phyloP scores from a whole-genome alignment of 805 yeast genomes.

The Candida ortonii region DNA sequence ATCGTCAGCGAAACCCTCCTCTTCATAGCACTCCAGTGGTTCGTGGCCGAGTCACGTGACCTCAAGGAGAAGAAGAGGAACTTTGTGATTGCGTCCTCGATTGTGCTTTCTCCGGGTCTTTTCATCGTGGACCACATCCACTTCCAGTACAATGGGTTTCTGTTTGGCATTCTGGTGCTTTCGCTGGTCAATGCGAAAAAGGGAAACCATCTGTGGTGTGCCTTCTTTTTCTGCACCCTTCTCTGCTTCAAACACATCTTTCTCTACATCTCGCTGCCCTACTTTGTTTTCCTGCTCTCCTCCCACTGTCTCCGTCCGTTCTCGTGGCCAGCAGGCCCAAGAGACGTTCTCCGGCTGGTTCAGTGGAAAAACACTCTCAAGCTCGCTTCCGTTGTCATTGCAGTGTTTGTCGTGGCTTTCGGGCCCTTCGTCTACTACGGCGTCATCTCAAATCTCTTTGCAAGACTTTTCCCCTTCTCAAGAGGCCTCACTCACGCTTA shows the following conservation, averaged over 20 bases:
- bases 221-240: constrained; percentile 66
- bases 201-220: constrained; percentile 56
- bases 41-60: constrained; percentile 46
- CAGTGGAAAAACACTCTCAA: constrained; percentile 59
- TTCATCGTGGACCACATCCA: constrained; percentile 92
- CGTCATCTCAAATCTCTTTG: constrained; percentile 60
- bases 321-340: constrained; percentile 26
- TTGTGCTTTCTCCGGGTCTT: constrained; percentile 86
- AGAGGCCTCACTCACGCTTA: constrained; percentile 96
- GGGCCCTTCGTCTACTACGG: constrained; percentile 68
- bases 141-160: constrained; percentile 93
- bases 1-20: constrained; percentile 71
- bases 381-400: constrained; percentile 60
- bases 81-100: constrained; percentile 76
- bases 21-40: constrained; percentile 69
- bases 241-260: constrained; percentile 94
- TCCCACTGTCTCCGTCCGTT: constrained; percentile 55
- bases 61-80: constrained; percentile 43
- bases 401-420: constrained; percentile 66
- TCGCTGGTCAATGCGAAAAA: constrained; percentile 71
- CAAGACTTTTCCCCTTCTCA: constrained; percentile 85
- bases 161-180: constrained; percentile 78
- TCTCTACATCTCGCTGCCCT: constrained; percentile 91
- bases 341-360: constrained; percentile 22
- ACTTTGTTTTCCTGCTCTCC: constrained; percentile 73